Base-by-base conservation (phyloP, 1,284 basidiomycete species). In the Marasmius tenuissimus region DNA sequence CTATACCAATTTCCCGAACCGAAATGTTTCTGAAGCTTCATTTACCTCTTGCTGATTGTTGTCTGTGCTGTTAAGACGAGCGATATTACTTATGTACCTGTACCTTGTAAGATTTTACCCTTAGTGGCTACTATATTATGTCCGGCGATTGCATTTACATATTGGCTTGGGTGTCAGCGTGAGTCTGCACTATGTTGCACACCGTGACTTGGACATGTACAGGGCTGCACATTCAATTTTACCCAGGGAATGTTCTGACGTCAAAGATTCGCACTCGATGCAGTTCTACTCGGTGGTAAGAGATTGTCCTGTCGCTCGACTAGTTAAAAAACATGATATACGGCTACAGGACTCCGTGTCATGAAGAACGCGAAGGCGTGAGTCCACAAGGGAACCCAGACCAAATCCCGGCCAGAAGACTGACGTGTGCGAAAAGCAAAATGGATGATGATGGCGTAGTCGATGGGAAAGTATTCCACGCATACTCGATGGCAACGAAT, bases 391-490 rank as follows among this genome's bases (percentile, higher is more conserved):
- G 78, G 76, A 49, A 57, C 11, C 85, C 84, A 59, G 79, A 83
- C 83, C 86, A 92, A 20, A 93, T 70, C 0, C 93, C 93, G 8
- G 78, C 60, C 1, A 96, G 69, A 11, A 95, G 73, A 1, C 82
- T 64, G 0, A 75, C 55, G 70, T 96, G 88, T 33, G 86, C 84
- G 9, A 67, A 69, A 0, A 91, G 73, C 39, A 97, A 75, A 11
- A 88, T 63, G 10, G 73, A 77, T 1, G 94, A 96, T 0, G 92
- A 95, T 2, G 86, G 48, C 0, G 73, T 64, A 0, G 93, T 96
- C 0, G 94, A 92, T 1, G 95, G 95, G 69, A 87, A 96, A 0
- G 90, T 84, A 66, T 94, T 92, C 93, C 95, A 97, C 4, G 91
- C 85, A 71, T 90, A 94, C 73, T 97, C 95, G 63, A 96, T 86